phyloP scores from a whole-genome alignment of 2,329 filamentous ascomycete genomes.

The Beauveria australis region DNA sequence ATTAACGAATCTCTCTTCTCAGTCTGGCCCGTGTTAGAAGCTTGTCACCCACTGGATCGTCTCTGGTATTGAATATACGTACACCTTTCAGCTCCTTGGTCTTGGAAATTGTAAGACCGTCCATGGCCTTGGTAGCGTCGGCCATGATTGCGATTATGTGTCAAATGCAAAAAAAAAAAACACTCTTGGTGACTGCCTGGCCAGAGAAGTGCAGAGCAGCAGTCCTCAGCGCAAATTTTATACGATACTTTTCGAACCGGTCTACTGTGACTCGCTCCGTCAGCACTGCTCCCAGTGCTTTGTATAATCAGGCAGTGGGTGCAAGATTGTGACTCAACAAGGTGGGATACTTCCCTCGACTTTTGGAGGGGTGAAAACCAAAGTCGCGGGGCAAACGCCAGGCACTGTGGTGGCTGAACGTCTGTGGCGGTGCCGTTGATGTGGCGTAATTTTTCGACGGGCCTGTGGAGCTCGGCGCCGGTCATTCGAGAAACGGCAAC shows the following conservation, averaged over 20 bases:
- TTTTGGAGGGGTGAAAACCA: conserved; percentile 13
- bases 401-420: conserved; percentile 5
- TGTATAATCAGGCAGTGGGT: neutral
- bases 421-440: conserved; percentile 4
- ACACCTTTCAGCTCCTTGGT: conserved; percentile 54
- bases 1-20: conserved; percentile 81
- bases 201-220: neutral
- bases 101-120: conserved; percentile 45
- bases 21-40: conserved; percentile 43
- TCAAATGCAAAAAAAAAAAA: neutral
- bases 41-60: neutral
- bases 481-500: neutral
- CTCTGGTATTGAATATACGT: conserved; percentile 19
- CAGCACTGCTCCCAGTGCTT: conserved; percentile 3
- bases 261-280: conserved; percentile 2
- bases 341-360: neutral
- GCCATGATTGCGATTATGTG: conserved; percentile 32
- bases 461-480: neutral
- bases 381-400: conserved; percentile 12
- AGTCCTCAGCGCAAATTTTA: neutral
- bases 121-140: conserved; percentile 38
- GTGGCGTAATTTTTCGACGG: neutral
- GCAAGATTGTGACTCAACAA: conserved; percentile 6
- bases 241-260: neutral
- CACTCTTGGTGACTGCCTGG: neutral